These are phyloP conservation scores for Colletotrichum abscissum DNA, from an alignment of 2,329 filamentous ascomycete species.

Conservation along the genomic window DNA sequence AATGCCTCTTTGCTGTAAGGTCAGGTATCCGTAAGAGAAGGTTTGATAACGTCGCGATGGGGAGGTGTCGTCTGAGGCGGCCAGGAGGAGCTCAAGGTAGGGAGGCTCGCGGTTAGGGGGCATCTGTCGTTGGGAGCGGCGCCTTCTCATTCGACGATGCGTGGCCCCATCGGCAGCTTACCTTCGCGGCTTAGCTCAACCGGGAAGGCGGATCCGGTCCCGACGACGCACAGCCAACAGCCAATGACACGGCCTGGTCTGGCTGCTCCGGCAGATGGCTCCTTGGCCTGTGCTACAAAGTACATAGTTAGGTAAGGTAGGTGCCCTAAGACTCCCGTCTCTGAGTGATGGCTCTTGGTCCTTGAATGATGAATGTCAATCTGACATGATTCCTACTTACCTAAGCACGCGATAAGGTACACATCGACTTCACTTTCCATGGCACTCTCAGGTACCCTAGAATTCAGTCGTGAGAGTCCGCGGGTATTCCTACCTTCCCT, in stretches of 20 bases:
- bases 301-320: no score
- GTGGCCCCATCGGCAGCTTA: not conserved
- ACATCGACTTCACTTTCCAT: no score
- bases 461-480: no score
- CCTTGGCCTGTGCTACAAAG: no score
- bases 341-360: not conserved
- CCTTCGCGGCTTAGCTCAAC: slow-evolving; percentile 1
- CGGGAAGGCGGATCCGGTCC: slow-evolving; percentile 29
- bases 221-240: not conserved
- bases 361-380: not conserved
- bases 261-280: not conserved
- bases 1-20: not conserved
- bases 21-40: not conserved
- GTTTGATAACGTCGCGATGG: slow-evolving; percentile 1
- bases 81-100: not conserved
- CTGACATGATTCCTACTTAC: not conserved
- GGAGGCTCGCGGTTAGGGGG: slow-evolving; percentile 22
- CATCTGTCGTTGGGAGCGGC: slow-evolving; percentile 20
- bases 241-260: slow-evolving; percentile 13
- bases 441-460: no score
- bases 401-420: not conserved
- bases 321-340: no score
- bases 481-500: no score
- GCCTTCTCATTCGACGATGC: slow-evolving; percentile 13
- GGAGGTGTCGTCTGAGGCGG: slow-evolving; percentile 10